Evolutionary conservation across 257 asterid genomes (phyloP).

Genomic region (Solanum sparsipilum): DNA sequence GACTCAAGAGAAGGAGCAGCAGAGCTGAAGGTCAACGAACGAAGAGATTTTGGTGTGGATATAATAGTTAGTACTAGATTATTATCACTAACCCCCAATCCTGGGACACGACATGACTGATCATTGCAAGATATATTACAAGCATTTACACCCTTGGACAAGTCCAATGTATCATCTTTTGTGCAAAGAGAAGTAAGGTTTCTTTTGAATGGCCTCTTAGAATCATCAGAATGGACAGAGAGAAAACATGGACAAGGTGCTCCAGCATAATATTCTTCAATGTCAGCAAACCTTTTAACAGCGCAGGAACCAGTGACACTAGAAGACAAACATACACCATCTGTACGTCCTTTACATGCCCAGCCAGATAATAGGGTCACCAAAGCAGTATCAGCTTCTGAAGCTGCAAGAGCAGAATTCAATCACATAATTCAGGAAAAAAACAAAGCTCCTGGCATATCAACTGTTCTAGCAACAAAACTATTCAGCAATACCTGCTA

Average conservation of each 20-base stretch:
- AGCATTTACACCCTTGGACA: conserved; percentile 5
- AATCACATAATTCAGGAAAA: background rate
- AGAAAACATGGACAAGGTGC: conserved; percentile 24
- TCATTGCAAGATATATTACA: conserved; percentile 6
- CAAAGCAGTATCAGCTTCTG: conserved; percentile 26
- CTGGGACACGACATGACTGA: conserved; percentile 41
- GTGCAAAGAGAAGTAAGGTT: conserved; percentile 5
- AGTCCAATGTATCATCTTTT: background rate
- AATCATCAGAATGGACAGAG: conserved; percentile 9
- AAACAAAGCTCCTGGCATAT: background rate
- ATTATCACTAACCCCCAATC: conserved; percentile 27
- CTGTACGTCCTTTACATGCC: conserved; percentile 35
- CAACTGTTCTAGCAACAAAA: background rate
- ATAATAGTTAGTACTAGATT: conserved; percentile 19
- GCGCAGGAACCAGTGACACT: conserved; percentile 22
- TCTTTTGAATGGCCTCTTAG: conserved; percentile 21
- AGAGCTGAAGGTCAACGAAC: conserved; percentile 21
- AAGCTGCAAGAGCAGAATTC: conserved; percentile 23
- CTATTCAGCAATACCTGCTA: conserved; percentile 21
- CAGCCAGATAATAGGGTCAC: conserved; percentile 39
- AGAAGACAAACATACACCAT: conserved; percentile 34
- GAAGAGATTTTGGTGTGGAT: conserved; percentile 25
- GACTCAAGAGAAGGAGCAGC: conserved; percentile 42
- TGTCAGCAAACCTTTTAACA: conserved; percentile 10
- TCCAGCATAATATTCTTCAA: conserved; percentile 13